These are phyloP conservation scores for Hyphopichia burtonii DNA, from an alignment of 1,139 yeast species.

Conservation along the genomic window DNA sequence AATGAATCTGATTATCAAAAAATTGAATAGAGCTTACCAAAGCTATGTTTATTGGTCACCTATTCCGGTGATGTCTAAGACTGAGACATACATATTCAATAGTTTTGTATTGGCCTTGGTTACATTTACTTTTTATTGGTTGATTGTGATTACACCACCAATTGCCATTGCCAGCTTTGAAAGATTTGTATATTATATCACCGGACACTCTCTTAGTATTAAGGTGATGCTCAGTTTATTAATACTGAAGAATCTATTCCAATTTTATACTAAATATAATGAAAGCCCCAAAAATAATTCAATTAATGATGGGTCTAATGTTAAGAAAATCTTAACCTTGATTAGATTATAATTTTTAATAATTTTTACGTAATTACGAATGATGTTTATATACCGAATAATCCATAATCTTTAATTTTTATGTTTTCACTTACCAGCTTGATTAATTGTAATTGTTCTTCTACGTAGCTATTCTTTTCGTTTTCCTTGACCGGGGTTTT, in stretches of 20 bases:
- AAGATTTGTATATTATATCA: conserved; percentile 16
- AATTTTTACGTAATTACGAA: not conserved
- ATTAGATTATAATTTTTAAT: not conserved
- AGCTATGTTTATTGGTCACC: conserved; percentile 27
- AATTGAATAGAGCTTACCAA: conserved; percentile 11
- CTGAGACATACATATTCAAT: conserved; percentile 22
- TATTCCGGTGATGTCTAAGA: conserved; percentile 25
- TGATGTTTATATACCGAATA: conserved; percentile 32
- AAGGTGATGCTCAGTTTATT: conserved; percentile 2
- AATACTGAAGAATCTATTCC: not conserved
- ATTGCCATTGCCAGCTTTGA: conserved; percentile 14
- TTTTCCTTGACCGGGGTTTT: not conserved
- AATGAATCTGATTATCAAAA: not conserved
- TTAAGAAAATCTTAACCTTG: not conserved
- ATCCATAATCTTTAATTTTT: conserved; percentile 39
- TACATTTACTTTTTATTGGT: conserved; percentile 16
- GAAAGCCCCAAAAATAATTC: not conserved
- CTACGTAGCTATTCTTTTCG: not conserved
- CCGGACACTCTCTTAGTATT: conserved; percentile 17
- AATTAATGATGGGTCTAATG: not conserved
- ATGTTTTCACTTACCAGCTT: conserved; percentile 25
- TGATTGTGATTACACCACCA: conserved; percentile 14
- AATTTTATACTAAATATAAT: not conserved
- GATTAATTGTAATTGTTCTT: conserved; percentile 18
- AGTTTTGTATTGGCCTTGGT: conserved; percentile 14